Evolutionary conservation across 2,329 filamentous ascomycete genomes (phyloP), one percentile per base, ranked within the genome.

Genomic region (Exophiala alcalophila): DNA sequence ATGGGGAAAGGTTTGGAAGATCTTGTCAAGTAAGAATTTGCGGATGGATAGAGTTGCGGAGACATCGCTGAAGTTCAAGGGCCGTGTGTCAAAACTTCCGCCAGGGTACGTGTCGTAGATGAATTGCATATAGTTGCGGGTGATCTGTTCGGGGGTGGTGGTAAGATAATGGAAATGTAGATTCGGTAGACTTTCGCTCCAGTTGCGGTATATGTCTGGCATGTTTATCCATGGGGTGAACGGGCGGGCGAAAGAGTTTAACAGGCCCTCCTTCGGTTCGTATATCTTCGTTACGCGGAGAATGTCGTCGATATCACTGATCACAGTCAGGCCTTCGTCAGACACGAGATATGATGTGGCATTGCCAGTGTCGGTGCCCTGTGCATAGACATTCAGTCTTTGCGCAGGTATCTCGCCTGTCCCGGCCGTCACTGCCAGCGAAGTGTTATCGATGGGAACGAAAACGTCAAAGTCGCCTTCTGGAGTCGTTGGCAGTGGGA

Each of bases 121-220:
- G 64, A 84, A 83, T 40, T 66, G 56, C 83, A 88, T 87, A 66
- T 90, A 90, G 53, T 81, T 83, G 28, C 84, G 72, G 0, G 85
- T 87, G 4, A 80, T 74, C 61, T 90, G 85, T 64, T 89, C 85
- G 0, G 85, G 85, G 0, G 84, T 87, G 0, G 85, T 90, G 0
- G 85, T 90, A 14, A 90, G 71, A 65, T 90, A 90, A 65, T 89
- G 84, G 69, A 89, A 90, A 61, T 89, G 85, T 49, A 81, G 71
- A 57, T 86, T 74, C 0, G 78, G 74, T 10, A 86, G 69, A 15
- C 72, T 77, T n/a, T 66, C 65, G 1, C 76, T 80, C 84, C 84
- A 89, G 58, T 87, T 86, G 52, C 80, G 77, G 61, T 87, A 90
- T 53, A 89, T 81, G 2, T 80, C 72, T 0, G 84, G 84, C 86